Conservation (phyloP, 192 early-diverging fungal genomes). For the Backusella morwellensis region DNA sequence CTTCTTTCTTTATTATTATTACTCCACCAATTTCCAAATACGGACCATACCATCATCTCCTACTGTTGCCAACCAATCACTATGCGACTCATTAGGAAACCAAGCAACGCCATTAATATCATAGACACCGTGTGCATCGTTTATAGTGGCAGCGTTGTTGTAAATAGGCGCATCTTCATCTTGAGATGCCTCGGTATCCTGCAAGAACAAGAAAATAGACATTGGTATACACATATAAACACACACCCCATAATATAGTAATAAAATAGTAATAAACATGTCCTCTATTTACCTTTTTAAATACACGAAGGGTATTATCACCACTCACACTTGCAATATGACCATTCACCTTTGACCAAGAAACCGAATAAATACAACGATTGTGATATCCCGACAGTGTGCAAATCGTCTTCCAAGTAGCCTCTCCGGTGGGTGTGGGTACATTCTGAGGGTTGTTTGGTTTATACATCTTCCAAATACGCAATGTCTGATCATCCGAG, state of each 20-base stretch:
- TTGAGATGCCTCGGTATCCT: background rate
- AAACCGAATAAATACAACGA: slow-evolving; percentile 89
- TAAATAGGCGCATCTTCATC: slow-evolving; percentile 25
- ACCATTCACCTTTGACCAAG: slow-evolving; percentile 80
- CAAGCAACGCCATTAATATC: slow-evolving; percentile 93
- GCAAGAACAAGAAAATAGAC: background rate
- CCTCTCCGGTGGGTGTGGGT: slow-evolving; percentile 48
- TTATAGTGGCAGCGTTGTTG: slow-evolving; percentile 37
- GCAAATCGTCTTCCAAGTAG: slow-evolving; percentile 68
- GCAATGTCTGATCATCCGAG: slow-evolving; percentile 84
- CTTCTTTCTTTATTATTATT: background rate
- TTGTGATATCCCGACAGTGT: slow-evolving; percentile 69
- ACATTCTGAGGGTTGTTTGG: slow-evolving; percentile 50
- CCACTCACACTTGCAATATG: slow-evolving; percentile 78
- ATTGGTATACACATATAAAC: background rate
- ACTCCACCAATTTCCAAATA: slow-evolving; percentile 67
- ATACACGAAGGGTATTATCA: slow-evolving; percentile 77
- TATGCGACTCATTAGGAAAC: slow-evolving; percentile 64
- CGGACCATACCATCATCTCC: slow-evolving; percentile 89
- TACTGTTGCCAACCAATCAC: slow-evolving; percentile 76
- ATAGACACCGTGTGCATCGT: slow-evolving; percentile 75
- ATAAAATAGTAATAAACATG: background rate
- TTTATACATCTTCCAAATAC: slow-evolving; percentile 69
- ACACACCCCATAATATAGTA: background rate
- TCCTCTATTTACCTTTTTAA: slow-evolving; percentile 38